These are phyloP conservation scores for Tetrahymena malaccensis DNA, from an alignment of 73 alveolate genomes.

Conservation along the genomic window DNA sequence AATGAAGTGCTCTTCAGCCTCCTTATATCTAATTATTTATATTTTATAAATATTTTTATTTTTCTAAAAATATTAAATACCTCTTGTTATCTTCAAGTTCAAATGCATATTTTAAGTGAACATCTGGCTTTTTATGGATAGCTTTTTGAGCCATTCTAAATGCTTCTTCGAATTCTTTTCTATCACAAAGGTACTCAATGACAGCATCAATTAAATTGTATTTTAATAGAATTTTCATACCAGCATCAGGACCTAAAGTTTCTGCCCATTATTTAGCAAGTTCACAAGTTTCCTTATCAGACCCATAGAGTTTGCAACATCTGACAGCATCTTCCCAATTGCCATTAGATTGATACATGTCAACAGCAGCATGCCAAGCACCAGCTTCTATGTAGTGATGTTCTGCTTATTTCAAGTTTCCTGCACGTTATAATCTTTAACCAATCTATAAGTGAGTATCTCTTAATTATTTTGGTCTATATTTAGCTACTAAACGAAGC, in stretches of 20 bases:
- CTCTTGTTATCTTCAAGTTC: conserved; percentile 94
- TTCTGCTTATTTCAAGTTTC: conserved; percentile 95
- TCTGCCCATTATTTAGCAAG: conserved; percentile 96
- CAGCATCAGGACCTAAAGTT: conserved; percentile 91
- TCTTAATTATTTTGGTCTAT: conserved; percentile 89
- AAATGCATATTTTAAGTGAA: conserved; percentile 93
- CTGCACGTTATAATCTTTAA: conserved; percentile 91
- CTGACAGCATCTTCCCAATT: conserved; percentile 98
- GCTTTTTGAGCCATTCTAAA: conserved; percentile 93
- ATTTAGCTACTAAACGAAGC: conserved; percentile 95
- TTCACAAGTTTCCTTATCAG: conserved; percentile 91
- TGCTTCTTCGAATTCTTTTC: conserved; percentile 92
- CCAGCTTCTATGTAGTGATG: conserved; percentile 96
- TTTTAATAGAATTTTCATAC: conserved; percentile 82
- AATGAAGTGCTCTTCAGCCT: conserved; percentile 98
- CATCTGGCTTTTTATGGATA: conserved; percentile 92
- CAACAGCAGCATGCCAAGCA: conserved; percentile 93
- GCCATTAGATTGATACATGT: conserved; percentile 89
- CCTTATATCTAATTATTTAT: conserved; percentile 63
- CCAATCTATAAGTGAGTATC: conserved; percentile 94
- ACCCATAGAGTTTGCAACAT: conserved; percentile 96
- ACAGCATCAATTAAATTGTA: conserved; percentile 97
- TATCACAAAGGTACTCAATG: conserved; percentile 92
- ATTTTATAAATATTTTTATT: not conserved
- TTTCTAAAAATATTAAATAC: not conserved